A percentile compares a stretch with the other conserved stretches of the same genome.
phyloP scores from a whole-genome alignment of 345 rosid species.

The Isatis tinctoria region DNA sequence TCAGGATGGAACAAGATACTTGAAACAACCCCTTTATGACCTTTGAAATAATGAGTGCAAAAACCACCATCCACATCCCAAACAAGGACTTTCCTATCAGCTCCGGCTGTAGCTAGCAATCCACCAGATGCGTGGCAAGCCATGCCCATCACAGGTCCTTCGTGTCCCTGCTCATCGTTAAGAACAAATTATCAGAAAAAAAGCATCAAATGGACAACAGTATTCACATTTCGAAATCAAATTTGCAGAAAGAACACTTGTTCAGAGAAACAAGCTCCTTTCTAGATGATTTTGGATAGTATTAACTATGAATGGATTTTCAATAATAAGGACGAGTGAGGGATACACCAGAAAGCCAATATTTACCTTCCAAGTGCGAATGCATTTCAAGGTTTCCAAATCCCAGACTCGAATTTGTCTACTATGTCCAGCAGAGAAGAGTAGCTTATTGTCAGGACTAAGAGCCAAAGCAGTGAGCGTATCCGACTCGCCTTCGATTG shows the following conservation, averaged over 20 bases:
- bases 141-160: slow-evolving; percentile 92
- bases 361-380: slow-evolving; percentile 89
- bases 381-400: slow-evolving; percentile 60
- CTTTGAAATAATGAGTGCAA: slow-evolving; percentile 92
- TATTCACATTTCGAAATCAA: background rate
- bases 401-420: slow-evolving; percentile 94
- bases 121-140: slow-evolving; percentile 94
- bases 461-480: slow-evolving; percentile 72
- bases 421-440: slow-evolving; percentile 91
- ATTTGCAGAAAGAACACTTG: background rate
- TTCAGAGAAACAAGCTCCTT: background rate
- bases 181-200: background rate
- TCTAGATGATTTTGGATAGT: background rate
- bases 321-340: no score
- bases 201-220: background rate
- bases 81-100: slow-evolving; percentile 93
- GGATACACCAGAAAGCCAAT: no score
- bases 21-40: slow-evolving; percentile 85
- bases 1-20: slow-evolving; percentile 81
- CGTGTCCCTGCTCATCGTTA: slow-evolving; percentile 62
- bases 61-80: slow-evolving; percentile 99
- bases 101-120: slow-evolving; percentile 92
- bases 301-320: background rate
- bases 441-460: slow-evolving; percentile 71
- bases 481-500: slow-evolving; percentile 66